Conservation (phyloP, 768 basidiomycete genomes). For the Fistulinella prunicolor region DNA sequence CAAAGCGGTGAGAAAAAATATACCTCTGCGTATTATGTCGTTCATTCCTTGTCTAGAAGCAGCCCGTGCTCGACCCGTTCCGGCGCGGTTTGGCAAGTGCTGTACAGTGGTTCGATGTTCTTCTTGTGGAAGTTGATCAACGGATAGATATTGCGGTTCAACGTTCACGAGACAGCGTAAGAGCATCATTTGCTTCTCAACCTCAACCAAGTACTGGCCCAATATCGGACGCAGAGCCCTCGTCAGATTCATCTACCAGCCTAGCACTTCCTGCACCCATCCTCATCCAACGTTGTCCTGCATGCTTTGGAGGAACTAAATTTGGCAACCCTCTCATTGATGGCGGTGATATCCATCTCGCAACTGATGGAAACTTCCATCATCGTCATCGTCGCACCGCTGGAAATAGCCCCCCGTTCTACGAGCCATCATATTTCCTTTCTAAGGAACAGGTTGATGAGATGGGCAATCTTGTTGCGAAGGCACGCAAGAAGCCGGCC, state of each 20-base stretch:
- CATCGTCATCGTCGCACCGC: conserved; percentile 32
- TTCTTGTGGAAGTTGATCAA: conserved; percentile 15
- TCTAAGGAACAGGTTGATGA: conserved; percentile 33
- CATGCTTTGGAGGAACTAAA: conserved; percentile 24
- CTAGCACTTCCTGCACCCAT: neutral
- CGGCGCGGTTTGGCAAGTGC: conserved; percentile 21
- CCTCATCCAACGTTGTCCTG: conserved; percentile 26
- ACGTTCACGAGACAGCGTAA: neutral
- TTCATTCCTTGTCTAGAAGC: no score
- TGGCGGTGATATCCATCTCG: conserved; percentile 38
- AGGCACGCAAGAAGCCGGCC: conserved; percentile 15
- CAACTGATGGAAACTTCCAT: conserved; percentile 39
- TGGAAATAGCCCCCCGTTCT: conserved; percentile 33
- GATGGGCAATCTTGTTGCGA: conserved; percentile 27
- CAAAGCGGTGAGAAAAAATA: neutral
- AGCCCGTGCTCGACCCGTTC: conserved; percentile 35
- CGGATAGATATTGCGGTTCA: neutral
- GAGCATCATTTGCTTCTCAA: neutral
- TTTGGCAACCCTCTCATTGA: conserved; percentile 7
- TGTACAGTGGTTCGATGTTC: conserved; percentile 30
- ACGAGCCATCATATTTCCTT: conserved; percentile 32
- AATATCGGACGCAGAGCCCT: no score
- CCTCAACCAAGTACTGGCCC: no score
- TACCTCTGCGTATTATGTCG: no score
- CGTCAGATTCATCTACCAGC: no score